phyloP scores from a whole-genome alignment of 2,329 filamentous ascomycete genomes.

The Fusarium sublunatum region DNA sequence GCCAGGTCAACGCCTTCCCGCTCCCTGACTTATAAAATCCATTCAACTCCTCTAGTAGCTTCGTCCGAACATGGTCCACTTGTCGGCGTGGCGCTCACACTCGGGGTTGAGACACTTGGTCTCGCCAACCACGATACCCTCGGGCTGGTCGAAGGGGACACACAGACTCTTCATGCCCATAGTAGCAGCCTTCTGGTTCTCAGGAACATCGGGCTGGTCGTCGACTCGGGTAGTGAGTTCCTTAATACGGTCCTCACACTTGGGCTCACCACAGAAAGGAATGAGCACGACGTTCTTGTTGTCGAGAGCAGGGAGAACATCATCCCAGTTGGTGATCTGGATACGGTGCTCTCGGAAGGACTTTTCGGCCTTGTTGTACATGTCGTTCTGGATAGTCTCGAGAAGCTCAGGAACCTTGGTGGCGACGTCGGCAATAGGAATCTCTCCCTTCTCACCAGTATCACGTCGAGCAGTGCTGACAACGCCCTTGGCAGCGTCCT shows the following conservation, averaged over 20 bases:
- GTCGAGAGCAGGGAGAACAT: slow-evolving; percentile 91
- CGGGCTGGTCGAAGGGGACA: slow-evolving; percentile 85
- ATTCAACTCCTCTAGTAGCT: slow-evolving; percentile 62
- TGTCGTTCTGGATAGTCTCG: slow-evolving; percentile 88
- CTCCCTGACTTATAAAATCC: slow-evolving; percentile 40
- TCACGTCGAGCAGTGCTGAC: slow-evolving; percentile 90
- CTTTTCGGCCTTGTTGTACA: slow-evolving; percentile 80
- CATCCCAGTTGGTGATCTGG: slow-evolving; percentile 85
- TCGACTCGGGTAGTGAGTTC: slow-evolving; percentile 85
- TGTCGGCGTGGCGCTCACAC: slow-evolving; percentile 79
- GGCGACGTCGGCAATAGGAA: slow-evolving; percentile 78
- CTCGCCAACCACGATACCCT: slow-evolving; percentile 79
- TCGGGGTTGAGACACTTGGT: slow-evolving; percentile 94
- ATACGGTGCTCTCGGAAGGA: slow-evolving; percentile 85
- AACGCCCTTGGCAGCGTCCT: slow-evolving; percentile 87
- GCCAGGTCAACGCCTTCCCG: slow-evolving; percentile 45
- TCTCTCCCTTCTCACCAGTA: slow-evolving; percentile 82
- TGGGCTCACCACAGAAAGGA: slow-evolving; percentile 82
- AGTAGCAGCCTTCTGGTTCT: slow-evolving; percentile 64
- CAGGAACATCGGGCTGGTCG: slow-evolving; percentile 64
- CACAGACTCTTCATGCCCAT: slow-evolving; percentile 78
- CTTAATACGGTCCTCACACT: slow-evolving; percentile 96
- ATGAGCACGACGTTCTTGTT: slow-evolving; percentile 93
- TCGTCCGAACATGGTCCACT: slow-evolving; percentile 93
- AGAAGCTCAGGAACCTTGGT: slow-evolving; percentile 83